A percentile compares a stretch with the other conserved stretches of the same genome.
Conservation (phyloP, 2,329 filamentous ascomycete genomes). For the Trichophaea hybrida region DNA sequence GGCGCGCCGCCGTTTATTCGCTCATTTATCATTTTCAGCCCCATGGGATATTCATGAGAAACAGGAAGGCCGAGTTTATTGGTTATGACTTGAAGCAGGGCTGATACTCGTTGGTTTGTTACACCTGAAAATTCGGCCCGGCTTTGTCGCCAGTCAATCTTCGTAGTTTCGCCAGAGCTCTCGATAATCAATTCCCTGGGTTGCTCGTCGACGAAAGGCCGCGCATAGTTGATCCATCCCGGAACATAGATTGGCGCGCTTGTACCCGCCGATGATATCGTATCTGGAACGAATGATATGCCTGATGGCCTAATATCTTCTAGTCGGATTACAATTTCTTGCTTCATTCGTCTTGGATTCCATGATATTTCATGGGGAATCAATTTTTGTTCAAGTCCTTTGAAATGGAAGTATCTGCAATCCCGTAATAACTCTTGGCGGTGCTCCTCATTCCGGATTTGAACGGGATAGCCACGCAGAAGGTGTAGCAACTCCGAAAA, state of each 20-base stretch:
- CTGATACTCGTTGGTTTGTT: slow-evolving; percentile 53
- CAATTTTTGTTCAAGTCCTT: slow-evolving; percentile 75
- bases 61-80: slow-evolving; percentile 47
- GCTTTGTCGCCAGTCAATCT: slow-evolving; percentile 11
- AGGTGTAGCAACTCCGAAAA: slow-evolving; percentile 73
- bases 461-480: slow-evolving; percentile 67
- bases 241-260: not conserved
- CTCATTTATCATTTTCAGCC: slow-evolving; percentile 1
- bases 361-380: slow-evolving; percentile 62
- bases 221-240: slow-evolving; percentile 45
- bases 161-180: slow-evolving; percentile 46
- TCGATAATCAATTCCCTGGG: slow-evolving; percentile 65
- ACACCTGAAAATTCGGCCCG: slow-evolving; percentile 56
- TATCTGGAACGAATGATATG: slow-evolving; percentile 48
- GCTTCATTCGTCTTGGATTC: slow-evolving; percentile 52
- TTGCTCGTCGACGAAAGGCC: slow-evolving; percentile 69
- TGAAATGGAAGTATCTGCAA: slow-evolving; percentile 84
- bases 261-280: slow-evolving; percentile 24
- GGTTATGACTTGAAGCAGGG: slow-evolving; percentile 65
- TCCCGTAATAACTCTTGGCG: slow-evolving; percentile 65
- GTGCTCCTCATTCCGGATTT: slow-evolving; percentile 62
- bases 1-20: slow-evolving; percentile 4
- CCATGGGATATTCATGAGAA: not conserved
- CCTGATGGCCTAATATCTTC: slow-evolving; percentile 85
- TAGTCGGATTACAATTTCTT: slow-evolving; percentile 66